These are phyloP conservation scores for Grosmannia huntii DNA, from an alignment of 2,329 filamentous ascomycete genomes.

Conservation along the genomic window DNA sequence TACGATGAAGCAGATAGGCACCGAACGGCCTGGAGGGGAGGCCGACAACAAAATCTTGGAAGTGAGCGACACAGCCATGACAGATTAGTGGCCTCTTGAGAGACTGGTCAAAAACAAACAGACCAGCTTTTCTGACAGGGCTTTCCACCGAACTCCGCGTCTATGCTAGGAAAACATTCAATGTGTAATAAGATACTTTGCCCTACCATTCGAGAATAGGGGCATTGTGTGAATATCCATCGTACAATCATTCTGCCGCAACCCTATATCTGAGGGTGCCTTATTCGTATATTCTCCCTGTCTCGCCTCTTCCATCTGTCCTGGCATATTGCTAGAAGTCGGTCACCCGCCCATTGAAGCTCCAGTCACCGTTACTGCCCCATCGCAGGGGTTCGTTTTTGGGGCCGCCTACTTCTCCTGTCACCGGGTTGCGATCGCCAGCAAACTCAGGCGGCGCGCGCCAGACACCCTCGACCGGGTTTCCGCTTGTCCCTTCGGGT, in stretches of 20 bases:
- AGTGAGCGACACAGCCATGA: slow-evolving; percentile 9
- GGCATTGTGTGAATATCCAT: neutral
- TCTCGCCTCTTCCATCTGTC: neutral
- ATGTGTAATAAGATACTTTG: neutral
- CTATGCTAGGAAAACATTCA: neutral
- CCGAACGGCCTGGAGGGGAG: neutral
- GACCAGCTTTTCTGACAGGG: no score
- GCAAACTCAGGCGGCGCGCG: slow-evolving; percentile 80
- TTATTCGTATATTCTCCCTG: neutral
- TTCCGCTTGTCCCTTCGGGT: slow-evolving; percentile 3
- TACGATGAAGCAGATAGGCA: neutral
- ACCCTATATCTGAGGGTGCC: neutral
- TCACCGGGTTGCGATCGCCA: slow-evolving; percentile 83
- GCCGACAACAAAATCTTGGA: neutral
- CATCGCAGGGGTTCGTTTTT: slow-evolving; percentile 94
- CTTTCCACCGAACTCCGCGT: neutral
- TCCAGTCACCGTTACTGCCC: slow-evolving; percentile 69
- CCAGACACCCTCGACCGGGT: slow-evolving; percentile 43
- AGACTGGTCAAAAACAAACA: neutral
- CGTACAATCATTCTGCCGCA: neutral
- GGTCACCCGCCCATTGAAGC: slow-evolving; percentile 87
- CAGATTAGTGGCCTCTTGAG: slow-evolving; percentile 5
- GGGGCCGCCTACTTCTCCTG: slow-evolving; percentile 87
- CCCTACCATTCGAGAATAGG: neutral
- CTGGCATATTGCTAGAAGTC: slow-evolving; percentile 49